Evolutionary conservation across 83 land plant genomes (phyloP), one percentile per base, ranked within the genome.

Genomic region (Isoetes engelmannii): DNA sequence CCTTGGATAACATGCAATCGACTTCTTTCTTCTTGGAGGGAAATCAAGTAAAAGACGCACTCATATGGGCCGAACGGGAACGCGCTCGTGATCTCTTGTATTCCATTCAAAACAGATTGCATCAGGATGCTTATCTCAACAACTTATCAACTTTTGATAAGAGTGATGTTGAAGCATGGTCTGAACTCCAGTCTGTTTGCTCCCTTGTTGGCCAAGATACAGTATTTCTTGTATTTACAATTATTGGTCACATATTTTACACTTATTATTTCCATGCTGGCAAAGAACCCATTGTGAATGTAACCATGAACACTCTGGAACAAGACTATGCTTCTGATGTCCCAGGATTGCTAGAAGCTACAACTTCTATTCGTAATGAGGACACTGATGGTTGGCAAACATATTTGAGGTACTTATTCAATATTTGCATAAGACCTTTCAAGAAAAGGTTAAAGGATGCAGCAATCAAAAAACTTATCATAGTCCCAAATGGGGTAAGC

Each of bases 11-110:
- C 37, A 28, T 28, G 37, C 37, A 28, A 28, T 28, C 37, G 37
- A 28, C 37, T 28, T 28, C 37, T 28, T 28, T 28, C 37, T 28
- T 28, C 37, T 28, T 28, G 37, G 37, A 28, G 37, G 37, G 37
- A 2, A 28, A 28, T 28, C 37, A 28, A 28, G 37, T 28, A 28
- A 28, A 28, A 28, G 62, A 59, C 10, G 62, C 62, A 10, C 18
- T 59, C 19, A 18, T 59, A 8, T 59, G 62, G 62, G 62, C 18
- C 1, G 62, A 59, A 18, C 12, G 62, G 19, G 62, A 59, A 42
- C 12, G 62, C 18, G 12, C 18, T 59, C 12, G 62, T 0, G 62
- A 59, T 59, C 62, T 59, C 19, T 37, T 59, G 62, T 59, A 59
- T 37, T 18, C 9, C 62, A 12, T 59, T 20, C 18, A 42, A 19